Evolutionary conservation across 2,329 filamentous ascomycete genomes (phyloP), one percentile per base, ranked within the genome.

Genomic region (Cercospora brassicicola): DNA sequence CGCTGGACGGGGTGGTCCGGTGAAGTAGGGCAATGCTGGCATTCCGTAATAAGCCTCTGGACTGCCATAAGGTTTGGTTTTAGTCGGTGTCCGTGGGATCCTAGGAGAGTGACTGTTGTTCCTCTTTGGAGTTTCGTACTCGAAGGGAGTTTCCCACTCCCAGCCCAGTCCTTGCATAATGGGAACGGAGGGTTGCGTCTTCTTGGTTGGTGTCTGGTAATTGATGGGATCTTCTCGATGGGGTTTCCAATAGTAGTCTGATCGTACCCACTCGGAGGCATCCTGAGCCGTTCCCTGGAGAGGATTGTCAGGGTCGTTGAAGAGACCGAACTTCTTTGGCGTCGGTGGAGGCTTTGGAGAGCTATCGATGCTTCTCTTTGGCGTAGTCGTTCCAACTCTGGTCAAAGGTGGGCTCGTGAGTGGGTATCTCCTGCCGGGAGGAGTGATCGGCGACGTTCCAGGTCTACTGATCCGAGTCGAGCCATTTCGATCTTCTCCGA

Each of bases 401-500:
- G 42, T 51, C n/a, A 51, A 48, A 36, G 28, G 42, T 7, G 62
- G 62, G 20, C 51, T 57, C 13, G 51, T 64, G 20, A 59, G 31
- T 7, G 62, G 62, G 15, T 64, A 64, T 30, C 11, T 56, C 53
- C 53, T 64, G 15, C 36, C 30, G 8, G 30, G 33, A 42, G 62
- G 62, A 28, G 62, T 30, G n/a, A 23, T 57, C 36, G 62, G 62
- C 23, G 62, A 64, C 13, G 20, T 64, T 23, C 62, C 62, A 30
- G 62, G 62, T 23, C 53, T 59, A 7, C 48, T 64, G 23, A 48
- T 57, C 18, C 51, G 55, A 7, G 62, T 64, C 28, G 20, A 11
- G 15, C 62, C 62, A 31, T 57, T 18, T 59, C 62, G 42, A 30
- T 64, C 51, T 36, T 64, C 62, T 39, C 53, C 62, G 15, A 64